These are phyloP conservation scores for Rubia occidens DNA, from an alignment of 305 asterid genomes.

Conservation along the genomic window DNA sequence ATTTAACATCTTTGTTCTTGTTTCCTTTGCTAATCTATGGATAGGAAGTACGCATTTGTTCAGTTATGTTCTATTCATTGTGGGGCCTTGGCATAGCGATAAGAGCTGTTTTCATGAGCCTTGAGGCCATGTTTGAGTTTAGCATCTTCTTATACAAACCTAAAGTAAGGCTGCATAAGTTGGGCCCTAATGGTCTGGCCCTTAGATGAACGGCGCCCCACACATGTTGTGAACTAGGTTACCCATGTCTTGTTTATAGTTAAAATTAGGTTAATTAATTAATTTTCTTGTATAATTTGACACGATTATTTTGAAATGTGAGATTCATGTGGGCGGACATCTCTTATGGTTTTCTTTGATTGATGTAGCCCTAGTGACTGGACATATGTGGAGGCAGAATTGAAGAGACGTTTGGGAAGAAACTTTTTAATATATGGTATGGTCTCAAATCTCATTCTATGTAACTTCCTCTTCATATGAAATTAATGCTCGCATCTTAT, in stretches of 20 bases:
- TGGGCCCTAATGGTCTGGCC: not conserved
- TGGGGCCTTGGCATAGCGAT: not conserved
- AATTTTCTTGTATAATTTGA: not conserved
- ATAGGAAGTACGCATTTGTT: not conserved
- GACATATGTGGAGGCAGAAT: slow-evolving; percentile 73
- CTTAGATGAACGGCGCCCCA: too few relatives aligned
- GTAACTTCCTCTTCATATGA: slow-evolving; percentile 6
- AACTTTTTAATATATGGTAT: slow-evolving; percentile 65
- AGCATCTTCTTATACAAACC: not conserved
- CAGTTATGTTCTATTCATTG: not conserved
- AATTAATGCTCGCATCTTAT: not conserved
- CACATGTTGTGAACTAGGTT: not conserved
- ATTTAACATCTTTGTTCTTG: not conserved
- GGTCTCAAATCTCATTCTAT: slow-evolving; percentile 13
- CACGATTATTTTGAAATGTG: not conserved
- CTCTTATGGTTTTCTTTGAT: slow-evolving; percentile 24
- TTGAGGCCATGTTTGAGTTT: not conserved
- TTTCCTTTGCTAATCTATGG: not conserved
- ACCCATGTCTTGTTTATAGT: not conserved
- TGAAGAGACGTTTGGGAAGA: slow-evolving; percentile 73
- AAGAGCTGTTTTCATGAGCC: too few relatives aligned
- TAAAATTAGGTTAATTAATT: not conserved
- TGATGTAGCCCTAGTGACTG: slow-evolving; percentile 85
- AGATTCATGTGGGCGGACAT: not conserved
- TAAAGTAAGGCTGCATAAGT: not conserved